phyloP scores from a whole-genome alignment of 2,329 filamentous ascomycete genomes.

The Microsporum canis region DNA sequence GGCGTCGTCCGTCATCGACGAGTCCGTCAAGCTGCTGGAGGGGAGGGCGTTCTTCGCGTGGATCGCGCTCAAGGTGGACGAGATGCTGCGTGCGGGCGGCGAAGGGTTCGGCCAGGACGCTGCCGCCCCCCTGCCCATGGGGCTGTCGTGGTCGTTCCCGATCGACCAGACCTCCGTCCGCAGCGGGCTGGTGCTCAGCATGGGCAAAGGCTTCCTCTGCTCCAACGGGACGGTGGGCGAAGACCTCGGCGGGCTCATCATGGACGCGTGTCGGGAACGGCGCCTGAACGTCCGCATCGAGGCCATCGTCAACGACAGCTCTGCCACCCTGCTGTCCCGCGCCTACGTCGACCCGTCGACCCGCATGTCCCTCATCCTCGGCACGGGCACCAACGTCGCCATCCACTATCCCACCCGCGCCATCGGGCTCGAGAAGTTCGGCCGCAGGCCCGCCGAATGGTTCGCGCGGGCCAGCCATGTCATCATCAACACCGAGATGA shows the following conservation, averaged over 20 bases:
- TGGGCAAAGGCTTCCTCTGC: conserved; percentile 56
- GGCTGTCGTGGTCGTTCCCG: conserved; percentile 56
- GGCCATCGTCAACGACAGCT: conserved; percentile 54
- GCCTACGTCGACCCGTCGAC: conserved; percentile 51
- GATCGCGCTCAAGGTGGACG: conserved; percentile 51
- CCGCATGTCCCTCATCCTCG: conserved; percentile 52
- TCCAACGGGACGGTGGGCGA: conserved; percentile 48
- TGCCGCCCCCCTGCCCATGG: conserved; percentile 41
- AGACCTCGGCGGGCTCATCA: conserved; percentile 50
- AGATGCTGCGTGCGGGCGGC: conserved; percentile 38
- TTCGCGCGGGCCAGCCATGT: conserved; percentile 48
- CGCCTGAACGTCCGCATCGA: conserved; percentile 48
- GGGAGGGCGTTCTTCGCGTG: conserved; percentile 54
- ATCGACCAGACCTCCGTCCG: conserved; percentile 52
- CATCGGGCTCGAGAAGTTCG: conserved; percentile 47
- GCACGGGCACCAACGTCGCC: conserved; percentile 55
- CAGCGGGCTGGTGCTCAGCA: conserved; percentile 46
- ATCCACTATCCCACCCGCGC: conserved; percentile 47
- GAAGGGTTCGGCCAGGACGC: conserved; percentile 29
- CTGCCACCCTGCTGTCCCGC: conserved; percentile 50
- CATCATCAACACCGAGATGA: conserved; percentile 54
- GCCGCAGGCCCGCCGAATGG: conserved; percentile 44
- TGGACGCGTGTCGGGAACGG: conserved; percentile 44
- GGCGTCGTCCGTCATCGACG: conserved; percentile 46
- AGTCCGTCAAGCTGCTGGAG: conserved; percentile 42